A percentile compares a stretch with the other conserved stretches of the same genome.
These are phyloP conservation scores for Ammopiptanthus mongolicus DNA, from an alignment of 306 rosid species.

Conservation along the genomic window DNA sequence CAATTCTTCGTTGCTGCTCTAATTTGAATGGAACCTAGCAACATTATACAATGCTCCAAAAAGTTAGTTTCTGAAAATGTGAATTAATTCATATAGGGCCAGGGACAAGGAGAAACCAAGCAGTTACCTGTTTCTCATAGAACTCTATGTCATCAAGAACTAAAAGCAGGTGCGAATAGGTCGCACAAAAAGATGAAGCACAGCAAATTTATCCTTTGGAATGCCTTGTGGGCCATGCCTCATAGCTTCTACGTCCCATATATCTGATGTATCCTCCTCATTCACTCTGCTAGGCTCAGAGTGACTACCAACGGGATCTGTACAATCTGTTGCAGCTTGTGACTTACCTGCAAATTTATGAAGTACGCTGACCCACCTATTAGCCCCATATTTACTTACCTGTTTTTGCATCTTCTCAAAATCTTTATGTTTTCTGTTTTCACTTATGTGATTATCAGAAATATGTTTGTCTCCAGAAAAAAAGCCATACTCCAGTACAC, in stretches of 20 bases:
- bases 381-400: constrained; percentile 52
- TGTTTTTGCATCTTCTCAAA: constrained; percentile 51
- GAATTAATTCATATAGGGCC: constrained; percentile 1
- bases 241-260: constrained; percentile 76
- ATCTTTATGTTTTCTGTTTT: constrained; percentile 36
- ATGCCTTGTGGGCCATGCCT: constrained; percentile 78
- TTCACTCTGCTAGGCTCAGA: constrained; percentile 42
- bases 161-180: constrained; percentile 89
- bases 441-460: constrained; percentile 32
- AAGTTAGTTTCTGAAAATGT: constrained; percentile 13
- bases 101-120: neutral
- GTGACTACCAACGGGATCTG: constrained; percentile 32
- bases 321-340: constrained; percentile 36
- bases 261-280: constrained; percentile 51
- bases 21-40: constrained; percentile 79
- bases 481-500: constrained; percentile 55
- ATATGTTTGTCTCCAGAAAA: constrained; percentile 42
- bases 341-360: constrained; percentile 76
- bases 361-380: constrained; percentile 71
- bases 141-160: constrained; percentile 97
- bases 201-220: constrained; percentile 60
- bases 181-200: constrained; percentile 88
- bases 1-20: constrained; percentile 85
- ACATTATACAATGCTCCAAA: constrained; percentile 31
- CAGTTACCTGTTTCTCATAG: constrained; percentile 82